Evolutionary conservation across 305 asterid species (phyloP).

Genomic region (Withania somnifera): DNA sequence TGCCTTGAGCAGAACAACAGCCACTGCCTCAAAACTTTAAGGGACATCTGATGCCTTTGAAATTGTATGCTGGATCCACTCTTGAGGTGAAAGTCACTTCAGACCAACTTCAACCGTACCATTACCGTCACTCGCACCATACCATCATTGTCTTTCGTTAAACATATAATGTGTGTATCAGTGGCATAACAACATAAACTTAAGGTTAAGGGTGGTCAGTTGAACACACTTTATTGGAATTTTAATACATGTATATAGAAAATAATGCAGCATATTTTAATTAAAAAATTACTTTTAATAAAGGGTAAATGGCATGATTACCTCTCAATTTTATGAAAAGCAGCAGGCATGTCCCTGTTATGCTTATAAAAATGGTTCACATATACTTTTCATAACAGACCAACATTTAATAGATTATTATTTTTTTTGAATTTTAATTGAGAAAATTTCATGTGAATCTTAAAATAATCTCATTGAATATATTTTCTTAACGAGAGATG

Average conservation of each 20-base stretch:
- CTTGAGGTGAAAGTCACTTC: neutral
- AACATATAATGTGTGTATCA: neutral
- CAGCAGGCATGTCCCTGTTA: too few relatives aligned
- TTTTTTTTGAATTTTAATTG: too few relatives aligned
- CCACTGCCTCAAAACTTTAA: conserved; percentile 58
- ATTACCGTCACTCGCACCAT: neutral
- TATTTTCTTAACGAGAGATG: too few relatives aligned
- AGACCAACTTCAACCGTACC: neutral
- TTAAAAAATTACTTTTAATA: neutral
- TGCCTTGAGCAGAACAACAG: conserved; percentile 43
- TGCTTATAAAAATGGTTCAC: too few relatives aligned
- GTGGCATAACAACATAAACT: neutral
- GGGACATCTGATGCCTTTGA: conserved; percentile 1
- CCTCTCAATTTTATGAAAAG: too few relatives aligned
- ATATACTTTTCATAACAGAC: too few relatives aligned
- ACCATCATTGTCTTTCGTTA: neutral
- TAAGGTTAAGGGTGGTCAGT: neutral
- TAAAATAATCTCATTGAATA: too few relatives aligned
- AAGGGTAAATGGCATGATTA: too few relatives aligned
- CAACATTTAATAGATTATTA: too few relatives aligned
- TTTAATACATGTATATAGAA: neutral
- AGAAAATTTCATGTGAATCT: too few relatives aligned
- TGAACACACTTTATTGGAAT: neutral
- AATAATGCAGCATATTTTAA: neutral
- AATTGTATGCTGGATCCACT: neutral